Percentiles rank a stretch among this genome's conserved stretches.
Conservation (phyloP, 1,284 basidiomycete species). For the Hortiboletus rubellus region DNA sequence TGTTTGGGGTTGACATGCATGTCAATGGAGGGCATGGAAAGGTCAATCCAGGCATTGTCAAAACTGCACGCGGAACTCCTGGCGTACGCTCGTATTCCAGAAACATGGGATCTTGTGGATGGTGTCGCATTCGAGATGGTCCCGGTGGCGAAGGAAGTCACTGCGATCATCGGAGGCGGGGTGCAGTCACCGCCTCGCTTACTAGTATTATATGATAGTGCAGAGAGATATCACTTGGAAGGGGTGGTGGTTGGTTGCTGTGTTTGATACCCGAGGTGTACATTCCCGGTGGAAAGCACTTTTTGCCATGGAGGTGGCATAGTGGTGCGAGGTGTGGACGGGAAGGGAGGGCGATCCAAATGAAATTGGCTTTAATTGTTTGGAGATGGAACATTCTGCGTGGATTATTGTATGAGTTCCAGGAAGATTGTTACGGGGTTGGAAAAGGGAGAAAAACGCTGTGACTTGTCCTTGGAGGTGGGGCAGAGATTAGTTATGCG, state of each 20-base stretch:
- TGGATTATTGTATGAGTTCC: conserved; percentile 39
- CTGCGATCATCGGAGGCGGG: conserved; percentile 68
- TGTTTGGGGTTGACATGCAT: conserved; percentile 39
- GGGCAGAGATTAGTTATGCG: conserved; percentile 45
- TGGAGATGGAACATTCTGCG: conserved; percentile 42
- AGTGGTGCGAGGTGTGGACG: conserved; percentile 29
- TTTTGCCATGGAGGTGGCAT: conserved; percentile 41
- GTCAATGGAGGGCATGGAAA: conserved; percentile 20
- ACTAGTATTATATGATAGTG: not conserved
- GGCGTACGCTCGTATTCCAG: conserved; percentile 48
- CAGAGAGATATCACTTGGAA: conserved; percentile 47
- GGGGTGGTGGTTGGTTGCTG: conserved; percentile 79
- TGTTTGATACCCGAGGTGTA: conserved; percentile 57
- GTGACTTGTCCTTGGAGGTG: conserved; percentile 64
- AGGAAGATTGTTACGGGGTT: conserved; percentile 21
- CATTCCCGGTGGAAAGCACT: conserved; percentile 25
- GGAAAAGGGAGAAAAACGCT: conserved; percentile 31
- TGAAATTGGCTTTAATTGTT: conserved; percentile 76
- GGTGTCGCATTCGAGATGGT: conserved; percentile 80
- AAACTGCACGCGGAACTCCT: conserved; percentile 68
- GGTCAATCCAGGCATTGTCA: conserved; percentile 55
- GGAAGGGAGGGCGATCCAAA: conserved; percentile 20
- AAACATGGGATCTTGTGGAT: conserved; percentile 60
- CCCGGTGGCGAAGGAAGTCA: conserved; percentile 65
- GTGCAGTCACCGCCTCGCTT: conserved; percentile 13